A percentile compares a stretch with the other conserved stretches of the same genome.
Conservation (phyloP, 345 rosid genomes). For the Erucastrum elatum region DNA sequence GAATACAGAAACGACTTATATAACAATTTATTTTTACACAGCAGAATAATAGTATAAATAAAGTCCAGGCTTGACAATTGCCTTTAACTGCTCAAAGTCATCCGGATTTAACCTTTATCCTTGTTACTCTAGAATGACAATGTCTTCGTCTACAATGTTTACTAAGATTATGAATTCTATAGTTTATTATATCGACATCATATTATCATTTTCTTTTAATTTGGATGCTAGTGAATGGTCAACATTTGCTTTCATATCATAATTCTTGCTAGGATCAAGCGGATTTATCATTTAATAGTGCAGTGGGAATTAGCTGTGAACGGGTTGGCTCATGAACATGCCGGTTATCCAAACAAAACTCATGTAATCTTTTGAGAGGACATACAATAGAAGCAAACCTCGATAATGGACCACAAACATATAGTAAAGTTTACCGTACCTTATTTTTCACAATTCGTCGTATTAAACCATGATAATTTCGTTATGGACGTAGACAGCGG, state of each 20-base stretch:
- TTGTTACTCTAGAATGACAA: not conserved
- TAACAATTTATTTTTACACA: not conserved
- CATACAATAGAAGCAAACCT: conserved; percentile 26
- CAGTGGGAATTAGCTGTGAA: conserved; percentile 37
- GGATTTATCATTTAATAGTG: not conserved
- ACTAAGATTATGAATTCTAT: not conserved
- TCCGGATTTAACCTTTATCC: not conserved
- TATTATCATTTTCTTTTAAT: not conserved
- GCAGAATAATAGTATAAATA: not conserved
- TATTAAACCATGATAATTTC: conserved; percentile 24
- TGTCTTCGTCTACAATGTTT: not conserved
- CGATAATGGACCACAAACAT: conserved; percentile 32
- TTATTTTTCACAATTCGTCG: conserved; percentile 22
- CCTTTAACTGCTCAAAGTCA: not conserved
- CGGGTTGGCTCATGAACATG: conserved; percentile 37
- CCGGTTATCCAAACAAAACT: conserved; percentile 26
- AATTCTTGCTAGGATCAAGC: not conserved
- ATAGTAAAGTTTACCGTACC: conserved; percentile 17
- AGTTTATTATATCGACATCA: not conserved
- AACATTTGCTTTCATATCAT: conserved; percentile 11
- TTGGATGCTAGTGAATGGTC: conserved; percentile 25
- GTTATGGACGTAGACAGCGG: not conserved
- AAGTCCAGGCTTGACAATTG: not conserved
- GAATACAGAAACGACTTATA: not conserved
- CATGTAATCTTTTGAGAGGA: conserved; percentile 14